A percentile compares a stretch with the other conserved stretches of the same genome.
Evolutionary conservation across 139 green algal genomes (phyloP).

Genomic region (Picochlorum sp.): DNA sequence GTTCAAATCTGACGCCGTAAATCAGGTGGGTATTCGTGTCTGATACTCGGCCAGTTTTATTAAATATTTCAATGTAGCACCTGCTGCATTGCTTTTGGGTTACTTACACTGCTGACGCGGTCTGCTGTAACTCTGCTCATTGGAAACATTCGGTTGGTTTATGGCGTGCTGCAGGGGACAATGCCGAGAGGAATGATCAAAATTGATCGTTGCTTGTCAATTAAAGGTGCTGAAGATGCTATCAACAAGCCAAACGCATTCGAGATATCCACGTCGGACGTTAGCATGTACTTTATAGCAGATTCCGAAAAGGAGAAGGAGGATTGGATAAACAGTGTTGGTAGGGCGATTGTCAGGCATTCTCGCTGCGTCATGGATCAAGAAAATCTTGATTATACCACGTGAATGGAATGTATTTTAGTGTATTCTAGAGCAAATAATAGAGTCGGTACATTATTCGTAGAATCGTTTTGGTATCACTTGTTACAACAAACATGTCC

Average conservation of each 20-base stretch:
- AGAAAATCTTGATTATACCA: conserved; percentile 18
- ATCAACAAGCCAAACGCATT: conserved; percentile 93
- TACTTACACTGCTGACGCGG: too few species aligned
- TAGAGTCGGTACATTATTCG: not conserved
- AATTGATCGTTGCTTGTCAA: conserved; percentile 84
- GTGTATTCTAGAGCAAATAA: not conserved
- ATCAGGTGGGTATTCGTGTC: conserved; percentile 37
- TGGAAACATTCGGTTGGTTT: too few species aligned
- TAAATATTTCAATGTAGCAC: not conserved
- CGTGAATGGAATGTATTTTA: not conserved
- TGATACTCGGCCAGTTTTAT: not conserved
- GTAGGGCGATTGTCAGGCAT: conserved; percentile 88
- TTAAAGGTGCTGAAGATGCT: conserved; percentile 94
- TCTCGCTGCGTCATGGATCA: conserved; percentile 43
- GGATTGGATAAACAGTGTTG: conserved; percentile 98
- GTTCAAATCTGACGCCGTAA: conserved; percentile 90
- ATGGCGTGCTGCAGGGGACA: conserved; percentile 39
- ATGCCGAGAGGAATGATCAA: conserved; percentile 86
- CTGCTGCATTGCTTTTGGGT: too few species aligned
- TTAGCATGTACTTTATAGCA: conserved; percentile 81
- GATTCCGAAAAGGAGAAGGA: conserved; percentile 75
- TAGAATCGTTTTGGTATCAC: not conserved
- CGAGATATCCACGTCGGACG: conserved; percentile 80
- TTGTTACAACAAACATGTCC: not conserved
- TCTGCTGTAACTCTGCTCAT: too few species aligned